phyloP scores from a whole-genome alignment of 2,329 filamentous ascomycete genomes.

The Calonectria henricotiae region DNA sequence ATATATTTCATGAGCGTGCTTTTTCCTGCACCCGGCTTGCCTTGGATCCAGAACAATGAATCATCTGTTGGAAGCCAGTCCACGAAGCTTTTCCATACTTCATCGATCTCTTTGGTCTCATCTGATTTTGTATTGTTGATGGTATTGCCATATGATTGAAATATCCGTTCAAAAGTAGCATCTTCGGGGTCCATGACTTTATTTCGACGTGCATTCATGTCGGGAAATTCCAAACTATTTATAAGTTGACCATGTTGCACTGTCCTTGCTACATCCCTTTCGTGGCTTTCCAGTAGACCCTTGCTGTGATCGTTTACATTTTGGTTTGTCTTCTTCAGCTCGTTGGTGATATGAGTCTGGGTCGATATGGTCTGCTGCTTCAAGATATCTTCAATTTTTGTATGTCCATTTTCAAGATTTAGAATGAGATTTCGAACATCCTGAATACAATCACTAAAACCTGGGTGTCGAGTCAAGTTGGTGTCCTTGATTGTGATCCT shows the following conservation, averaged over 20 bases:
- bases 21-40: constrained; percentile 3
- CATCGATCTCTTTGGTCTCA: background rate
- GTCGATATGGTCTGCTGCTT: background rate
- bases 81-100: background rate
- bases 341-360: background rate
- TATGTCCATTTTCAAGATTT: background rate
- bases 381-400: background rate
- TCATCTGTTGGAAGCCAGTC: background rate
- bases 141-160: background rate
- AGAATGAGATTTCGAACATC: background rate
- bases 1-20: background rate
- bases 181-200: background rate
- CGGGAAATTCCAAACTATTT: constrained; percentile 12
- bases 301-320: too few relatives aligned
- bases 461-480: background rate
- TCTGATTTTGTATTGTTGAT: background rate
- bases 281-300: too few relatives aligned
- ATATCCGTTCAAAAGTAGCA: constrained; percentile 12
- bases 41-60: background rate
- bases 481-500: background rate
- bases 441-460: background rate
- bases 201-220: constrained; percentile 14
- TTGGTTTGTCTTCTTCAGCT: background rate
- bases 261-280: background rate
- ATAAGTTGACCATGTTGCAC: background rate